Conservation (phyloP, 23 red algal genomes). For the Gracilaria gracilis region DNA sequence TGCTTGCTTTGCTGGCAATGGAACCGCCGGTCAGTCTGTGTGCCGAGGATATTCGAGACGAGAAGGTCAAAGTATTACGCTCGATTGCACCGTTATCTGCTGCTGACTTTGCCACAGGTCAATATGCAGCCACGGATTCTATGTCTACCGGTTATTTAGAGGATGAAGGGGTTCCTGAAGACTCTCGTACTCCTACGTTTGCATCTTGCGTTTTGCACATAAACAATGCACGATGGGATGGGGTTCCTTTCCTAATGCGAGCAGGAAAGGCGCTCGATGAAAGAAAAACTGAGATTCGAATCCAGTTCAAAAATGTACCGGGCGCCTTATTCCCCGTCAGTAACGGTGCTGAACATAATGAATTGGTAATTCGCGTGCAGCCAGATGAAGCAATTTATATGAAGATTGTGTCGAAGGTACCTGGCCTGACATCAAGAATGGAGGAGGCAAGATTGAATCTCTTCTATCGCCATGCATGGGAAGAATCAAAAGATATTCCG, state of each 20-base stretch:
- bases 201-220: slow-evolving; percentile 93
- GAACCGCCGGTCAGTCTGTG: slow-evolving; percentile 83
- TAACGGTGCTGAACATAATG: slow-evolving; percentile 68
- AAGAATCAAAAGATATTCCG: slow-evolving; percentile 97
- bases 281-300: slow-evolving; percentile 89
- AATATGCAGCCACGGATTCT: slow-evolving; percentile 79
- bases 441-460: slow-evolving; percentile 93
- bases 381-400: slow-evolving; percentile 96
- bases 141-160: slow-evolving; percentile 74
- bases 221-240: slow-evolving; percentile 91
- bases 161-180: slow-evolving; percentile 83
- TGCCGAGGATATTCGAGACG: slow-evolving; percentile 91
- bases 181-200: slow-evolving; percentile 90
- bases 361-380: slow-evolving; percentile 95
- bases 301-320: slow-evolving; percentile 84
- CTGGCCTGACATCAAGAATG: slow-evolving; percentile 91
- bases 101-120: slow-evolving; percentile 86
- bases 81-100: slow-evolving; percentile 66
- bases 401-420: slow-evolving; percentile 89
- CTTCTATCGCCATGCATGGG: slow-evolving; percentile 91
- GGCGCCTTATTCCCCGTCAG: slow-evolving; percentile 68
- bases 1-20: slow-evolving; percentile 93
- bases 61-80: slow-evolving; percentile 96
- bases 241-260: slow-evolving; percentile 92
- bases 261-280: slow-evolving; percentile 97